Percentiles rank a stretch among this genome's conserved stretches.
Conservation (phyloP, 2,329 filamentous ascomycete genomes). For the Purpureocillium takamizusanense region DNA sequence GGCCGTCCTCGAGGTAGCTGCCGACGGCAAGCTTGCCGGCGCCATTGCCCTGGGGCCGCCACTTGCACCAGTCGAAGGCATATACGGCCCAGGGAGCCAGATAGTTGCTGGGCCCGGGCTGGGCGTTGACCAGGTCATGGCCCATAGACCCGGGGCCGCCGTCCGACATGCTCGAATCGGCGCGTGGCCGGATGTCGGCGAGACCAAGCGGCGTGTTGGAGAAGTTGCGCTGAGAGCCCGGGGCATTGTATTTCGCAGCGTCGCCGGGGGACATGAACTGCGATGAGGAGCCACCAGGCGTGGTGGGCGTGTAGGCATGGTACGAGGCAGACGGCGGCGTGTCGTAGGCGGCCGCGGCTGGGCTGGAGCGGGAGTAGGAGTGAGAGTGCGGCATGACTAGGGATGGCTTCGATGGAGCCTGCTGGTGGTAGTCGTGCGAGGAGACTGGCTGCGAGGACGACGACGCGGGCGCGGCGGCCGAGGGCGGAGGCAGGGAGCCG, state of each 20-base stretch:
- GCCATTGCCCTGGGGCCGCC: constrained; percentile 70
- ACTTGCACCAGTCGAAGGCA: constrained; percentile 99
- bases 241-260: constrained; percentile 42
- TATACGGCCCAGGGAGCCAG: constrained; percentile 92
- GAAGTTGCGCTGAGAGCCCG: constrained; percentile 50
- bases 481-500: constrained; percentile 26
- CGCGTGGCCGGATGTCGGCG: constrained; percentile 81
- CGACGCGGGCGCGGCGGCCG: constrained; percentile 20
- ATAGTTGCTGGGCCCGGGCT: constrained; percentile 79
- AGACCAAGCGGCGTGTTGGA: constrained; percentile 86
- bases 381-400: constrained; percentile 62
- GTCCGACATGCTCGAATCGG: constrained; percentile 73
- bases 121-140: constrained; percentile 57
- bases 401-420: constrained; percentile 55
- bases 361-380: constrained; percentile 78
- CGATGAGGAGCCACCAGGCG: constrained; percentile 49
- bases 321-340: constrained; percentile 41
- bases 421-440: constrained; percentile 47
- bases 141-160: constrained; percentile 51
- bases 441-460: constrained; percentile 23
- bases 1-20: constrained; percentile 94
- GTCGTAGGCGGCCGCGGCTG: constrained; percentile 51
- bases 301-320: constrained; percentile 51
- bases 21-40: constrained; percentile 91
- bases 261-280: constrained; percentile 57